Evolutionary conservation across 2,329 filamentous ascomycete genomes (phyloP).

Genomic region (Aspergillus latus): DNA sequence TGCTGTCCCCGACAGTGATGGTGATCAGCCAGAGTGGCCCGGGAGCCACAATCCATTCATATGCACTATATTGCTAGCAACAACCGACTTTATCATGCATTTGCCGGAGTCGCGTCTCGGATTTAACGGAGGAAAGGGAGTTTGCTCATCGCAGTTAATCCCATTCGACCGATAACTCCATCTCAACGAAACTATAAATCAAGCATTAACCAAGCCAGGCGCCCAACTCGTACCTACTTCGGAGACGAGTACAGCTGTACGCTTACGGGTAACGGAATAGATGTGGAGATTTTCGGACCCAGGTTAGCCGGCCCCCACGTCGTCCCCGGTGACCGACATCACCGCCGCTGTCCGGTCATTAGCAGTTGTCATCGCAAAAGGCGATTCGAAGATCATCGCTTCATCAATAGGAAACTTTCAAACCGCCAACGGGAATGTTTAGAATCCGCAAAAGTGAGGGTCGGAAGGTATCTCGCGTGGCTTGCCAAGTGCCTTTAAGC

Average conservation of each 20-base stretch:
- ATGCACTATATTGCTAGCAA: not conserved
- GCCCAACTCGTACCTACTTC: not conserved
- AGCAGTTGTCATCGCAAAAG: not conserved
- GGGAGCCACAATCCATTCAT: too few species aligned
- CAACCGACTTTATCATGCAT: not conserved
- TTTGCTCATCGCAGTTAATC: not conserved
- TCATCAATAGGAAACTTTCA: not conserved
- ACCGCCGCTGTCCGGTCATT: not conserved
- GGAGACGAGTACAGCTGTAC: not conserved
- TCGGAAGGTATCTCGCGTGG: too few species aligned
- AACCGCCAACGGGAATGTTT: not conserved
- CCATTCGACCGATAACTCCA: not conserved
- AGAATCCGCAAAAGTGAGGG: not conserved
- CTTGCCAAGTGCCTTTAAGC: too few species aligned
- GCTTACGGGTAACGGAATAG: not conserved
- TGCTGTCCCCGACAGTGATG: not conserved
- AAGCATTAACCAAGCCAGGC: not conserved
- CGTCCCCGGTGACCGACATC: conserved; percentile 4
- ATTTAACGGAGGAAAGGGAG: not conserved
- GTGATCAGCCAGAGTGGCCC: not conserved
- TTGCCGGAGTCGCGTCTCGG: not conserved
- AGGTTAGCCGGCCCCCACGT: conserved; percentile 4
- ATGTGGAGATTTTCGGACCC: not conserved
- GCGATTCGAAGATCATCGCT: not conserved
- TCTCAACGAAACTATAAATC: not conserved